Conservation (phyloP, 1,284 basidiomycete genomes). For the Rhodotorula sp. region DNA sequence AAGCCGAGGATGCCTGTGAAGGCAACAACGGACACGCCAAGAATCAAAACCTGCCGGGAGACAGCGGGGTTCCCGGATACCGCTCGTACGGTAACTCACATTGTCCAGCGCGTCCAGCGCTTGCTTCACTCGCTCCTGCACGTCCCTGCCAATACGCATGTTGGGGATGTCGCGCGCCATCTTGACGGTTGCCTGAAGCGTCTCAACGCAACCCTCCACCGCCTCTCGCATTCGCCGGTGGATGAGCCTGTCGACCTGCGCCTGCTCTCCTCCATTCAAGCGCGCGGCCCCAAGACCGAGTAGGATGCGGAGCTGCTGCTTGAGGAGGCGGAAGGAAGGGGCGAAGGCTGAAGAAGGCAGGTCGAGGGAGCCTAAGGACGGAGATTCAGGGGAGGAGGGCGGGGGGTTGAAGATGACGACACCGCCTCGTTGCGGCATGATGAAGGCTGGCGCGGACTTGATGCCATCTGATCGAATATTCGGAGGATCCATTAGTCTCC, state of each 20-base stretch:
- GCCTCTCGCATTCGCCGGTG: constrained; percentile 73
- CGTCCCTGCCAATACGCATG: constrained; percentile 80
- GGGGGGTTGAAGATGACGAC: constrained; percentile 73
- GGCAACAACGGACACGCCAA: neutral
- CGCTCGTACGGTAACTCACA: constrained; percentile 54
- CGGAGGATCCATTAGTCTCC: too few species aligned
- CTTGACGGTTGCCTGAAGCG: constrained; percentile 73
- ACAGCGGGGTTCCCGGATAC: too few species aligned
- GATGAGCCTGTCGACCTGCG: constrained; percentile 76
- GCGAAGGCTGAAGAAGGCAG: constrained; percentile 53
- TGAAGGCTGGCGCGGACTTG: constrained; percentile 65
- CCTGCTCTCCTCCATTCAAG: constrained; percentile 47
- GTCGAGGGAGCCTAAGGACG: constrained; percentile 39
- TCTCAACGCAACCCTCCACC: constrained; percentile 65
- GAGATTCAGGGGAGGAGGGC: constrained; percentile 53
- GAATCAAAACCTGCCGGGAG: neutral
- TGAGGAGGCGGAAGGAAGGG: constrained; percentile 68
- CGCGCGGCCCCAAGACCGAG: constrained; percentile 74
- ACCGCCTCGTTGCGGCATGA: constrained; percentile 93
- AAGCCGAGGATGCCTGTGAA: neutral
- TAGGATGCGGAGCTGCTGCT: constrained; percentile 69
- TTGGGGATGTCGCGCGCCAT: constrained; percentile 79
- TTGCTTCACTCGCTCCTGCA: constrained; percentile 67
- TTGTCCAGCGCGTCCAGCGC: constrained; percentile 68
- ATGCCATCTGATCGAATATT: constrained; percentile 52